Evolutionary conservation across 768 basidiomycete genomes (phyloP).

Genomic region (Psilocybe sp.): DNA sequence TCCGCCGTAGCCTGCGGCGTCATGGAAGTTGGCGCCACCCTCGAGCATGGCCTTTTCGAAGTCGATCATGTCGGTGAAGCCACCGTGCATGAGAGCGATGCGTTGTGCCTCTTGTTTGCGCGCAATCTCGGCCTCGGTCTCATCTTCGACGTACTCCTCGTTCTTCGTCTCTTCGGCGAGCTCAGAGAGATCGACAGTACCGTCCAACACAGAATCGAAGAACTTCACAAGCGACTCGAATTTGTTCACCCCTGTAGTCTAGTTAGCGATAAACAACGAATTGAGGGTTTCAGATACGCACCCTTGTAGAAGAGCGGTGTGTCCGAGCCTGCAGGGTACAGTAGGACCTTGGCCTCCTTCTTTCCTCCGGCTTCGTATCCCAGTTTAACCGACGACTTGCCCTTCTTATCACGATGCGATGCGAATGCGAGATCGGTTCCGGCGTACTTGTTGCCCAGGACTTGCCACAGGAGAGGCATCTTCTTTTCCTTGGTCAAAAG

Average conservation of each 20-base stretch:
- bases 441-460: conserved; percentile 70
- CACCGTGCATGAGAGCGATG: conserved; percentile 49
- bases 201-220: conserved; percentile 69
- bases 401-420: conserved; percentile 64
- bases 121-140: conserved; percentile 45
- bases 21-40: conserved; percentile 42
- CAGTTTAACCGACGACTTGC: conserved; percentile 51
- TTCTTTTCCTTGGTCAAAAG: conserved; percentile 74
- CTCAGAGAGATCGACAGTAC: conserved; percentile 53
- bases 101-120: conserved; percentile 51
- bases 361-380: conserved; percentile 55
- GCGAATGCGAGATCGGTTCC: conserved; percentile 58
- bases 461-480: conserved; percentile 78
- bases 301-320: conserved; percentile 67
- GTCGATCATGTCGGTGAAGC: conserved; percentile 47
- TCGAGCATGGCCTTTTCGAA: conserved; percentile 48
- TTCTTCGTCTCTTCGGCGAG: conserved; percentile 36
- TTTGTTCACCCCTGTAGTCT: conserved; percentile 59
- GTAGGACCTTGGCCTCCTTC: conserved; percentile 64
- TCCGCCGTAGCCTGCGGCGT: conserved; percentile 37
- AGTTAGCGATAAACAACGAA: neutral
- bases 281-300: conserved; percentile 20
- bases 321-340: conserved; percentile 63
- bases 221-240: conserved; percentile 72
- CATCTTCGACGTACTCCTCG: conserved; percentile 38